phyloP scores from a whole-genome alignment of 257 asterid genomes.

The Petrea volubilis region DNA sequence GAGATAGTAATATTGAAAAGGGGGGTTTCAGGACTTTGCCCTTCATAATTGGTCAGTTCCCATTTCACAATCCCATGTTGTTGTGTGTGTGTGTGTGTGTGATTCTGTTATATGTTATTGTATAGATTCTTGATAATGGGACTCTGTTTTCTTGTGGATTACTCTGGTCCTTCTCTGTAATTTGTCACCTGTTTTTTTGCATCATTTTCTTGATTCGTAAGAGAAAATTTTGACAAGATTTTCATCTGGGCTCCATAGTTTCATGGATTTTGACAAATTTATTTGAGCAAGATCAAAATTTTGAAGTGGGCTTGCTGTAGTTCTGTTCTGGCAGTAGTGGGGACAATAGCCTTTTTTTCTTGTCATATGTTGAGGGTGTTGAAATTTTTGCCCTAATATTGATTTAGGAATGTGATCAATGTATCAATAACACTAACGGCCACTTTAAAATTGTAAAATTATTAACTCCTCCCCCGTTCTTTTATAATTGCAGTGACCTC shows the following conservation, averaged over 20 bases:
- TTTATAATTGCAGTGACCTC: too few species aligned
- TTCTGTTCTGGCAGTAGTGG: neutral
- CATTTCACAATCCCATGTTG: neutral
- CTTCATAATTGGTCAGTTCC: slow-evolving; percentile 53
- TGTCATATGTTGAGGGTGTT: too few species aligned
- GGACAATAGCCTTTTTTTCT: too few species aligned
- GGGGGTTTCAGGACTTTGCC: slow-evolving; percentile 82
- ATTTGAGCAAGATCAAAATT: neutral
- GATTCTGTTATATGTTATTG: neutral
- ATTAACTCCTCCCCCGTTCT: too few species aligned
- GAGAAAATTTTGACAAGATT: neutral
- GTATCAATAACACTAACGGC: too few species aligned
- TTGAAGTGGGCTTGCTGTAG: slow-evolving; percentile 12
- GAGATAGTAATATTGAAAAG: slow-evolving; percentile 27
- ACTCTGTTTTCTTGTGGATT: neutral
- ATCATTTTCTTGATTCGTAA: too few species aligned
- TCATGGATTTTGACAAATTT: neutral
- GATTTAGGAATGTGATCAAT: too few species aligned
- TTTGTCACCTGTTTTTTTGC: neutral
- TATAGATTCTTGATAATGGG: neutral
- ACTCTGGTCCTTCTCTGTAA: neutral
- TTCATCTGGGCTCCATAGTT: neutral
- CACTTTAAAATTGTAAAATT: too few species aligned
- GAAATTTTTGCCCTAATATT: too few species aligned
- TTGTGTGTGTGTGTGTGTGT: neutral